Evolutionary conservation across 2,329 filamentous ascomycete species (phyloP), one percentile per base, ranked within the genome.

Genomic region (Zasmidium cellare): DNA sequence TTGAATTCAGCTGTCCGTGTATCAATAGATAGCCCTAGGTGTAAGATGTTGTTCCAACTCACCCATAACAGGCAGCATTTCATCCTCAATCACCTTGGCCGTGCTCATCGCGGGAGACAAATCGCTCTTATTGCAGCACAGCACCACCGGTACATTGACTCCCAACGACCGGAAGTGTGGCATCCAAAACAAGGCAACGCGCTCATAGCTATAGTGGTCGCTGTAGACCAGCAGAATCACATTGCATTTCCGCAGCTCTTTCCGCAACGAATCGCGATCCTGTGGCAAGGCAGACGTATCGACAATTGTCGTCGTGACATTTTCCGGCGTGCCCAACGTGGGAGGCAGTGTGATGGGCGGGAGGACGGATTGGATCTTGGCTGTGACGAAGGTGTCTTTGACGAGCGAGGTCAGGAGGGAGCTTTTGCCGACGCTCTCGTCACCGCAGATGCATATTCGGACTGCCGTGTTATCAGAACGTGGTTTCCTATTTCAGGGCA

Each of bases 81-180:
- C 94, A 74, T 97, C 94, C 69, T 96, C 90, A 47, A 96, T 86
- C 9, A 96, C 88, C 72, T 96, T 91, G 0, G 91, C 84, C 9
- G 91, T 91, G 58, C 83, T 89, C 45, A 85, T 87, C 66, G 89
- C 87, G 2, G 69, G 65, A 2, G 86, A 85, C 54, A 97, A 80
- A 69, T 99, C 94, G n/a, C 91, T 91, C 76, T 99, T 99, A 80
- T 97, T 97, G 71, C 94, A 92, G 71, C 94, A 97, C 56, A 99
- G 80, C 46, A 99, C 92, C 11, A 99, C 94, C 0, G 94, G 94
- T 18, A 99, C 92, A 72, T 99, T 99, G 72, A 99, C 94, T n/a
- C 94, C 94, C 41, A 99, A 84, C 3, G 92, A 96, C 60, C 94
- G 89, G 72, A 99, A 97, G 76, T 97, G 96, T 11, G 94, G 94